Evolutionary conservation across 2,329 filamentous ascomycete genomes (phyloP).

Genomic region (Aaosphaeria arxii): DNA sequence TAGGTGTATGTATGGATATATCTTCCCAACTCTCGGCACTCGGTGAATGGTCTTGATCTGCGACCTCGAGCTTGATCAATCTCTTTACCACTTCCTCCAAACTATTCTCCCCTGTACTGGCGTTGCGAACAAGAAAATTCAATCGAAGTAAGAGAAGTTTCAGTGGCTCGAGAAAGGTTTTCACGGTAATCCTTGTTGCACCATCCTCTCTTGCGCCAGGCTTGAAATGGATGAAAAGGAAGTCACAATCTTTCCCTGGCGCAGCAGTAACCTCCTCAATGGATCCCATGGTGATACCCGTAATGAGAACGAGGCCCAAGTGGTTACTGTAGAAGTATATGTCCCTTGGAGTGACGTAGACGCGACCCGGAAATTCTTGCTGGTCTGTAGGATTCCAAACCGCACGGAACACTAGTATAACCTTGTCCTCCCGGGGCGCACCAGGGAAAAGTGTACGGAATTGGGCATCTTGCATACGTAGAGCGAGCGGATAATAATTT

Average conservation of each 20-base stretch:
- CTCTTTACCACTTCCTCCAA: constrained; percentile 63
- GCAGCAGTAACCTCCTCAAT: constrained; percentile 89
- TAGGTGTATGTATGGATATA: constrained; percentile 58
- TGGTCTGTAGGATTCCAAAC: constrained; percentile 79
- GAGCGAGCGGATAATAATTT: constrained; percentile 73
- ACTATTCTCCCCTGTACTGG: constrained; percentile 68
- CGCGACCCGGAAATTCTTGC: constrained; percentile 76
- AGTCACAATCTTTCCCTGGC: constrained; percentile 88
- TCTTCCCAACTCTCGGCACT: constrained; percentile 93
- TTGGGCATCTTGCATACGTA: constrained; percentile 85
- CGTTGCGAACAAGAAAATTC: constrained; percentile 80
- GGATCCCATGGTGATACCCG: constrained; percentile 68
- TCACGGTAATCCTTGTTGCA: constrained; percentile 77
- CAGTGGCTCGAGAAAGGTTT: constrained; percentile 87
- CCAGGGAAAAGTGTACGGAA: constrained; percentile 89
- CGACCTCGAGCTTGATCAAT: constrained; percentile 71
- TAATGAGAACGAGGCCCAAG: constrained; percentile 83
- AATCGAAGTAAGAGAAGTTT: constrained; percentile 77
- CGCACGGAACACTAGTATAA: constrained; percentile 88
- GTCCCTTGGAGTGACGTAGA: constrained; percentile 82
- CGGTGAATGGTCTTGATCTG: constrained; percentile 56
- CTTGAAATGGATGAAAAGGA: constrained; percentile 79
- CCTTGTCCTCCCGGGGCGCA: constrained; percentile 71
- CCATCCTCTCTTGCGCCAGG: constrained; percentile 60
- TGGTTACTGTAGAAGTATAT: constrained; percentile 98